Evolutionary conservation across 2,329 filamentous ascomycete genomes (phyloP).

Genomic region (Chaetomium strumarium): DNA sequence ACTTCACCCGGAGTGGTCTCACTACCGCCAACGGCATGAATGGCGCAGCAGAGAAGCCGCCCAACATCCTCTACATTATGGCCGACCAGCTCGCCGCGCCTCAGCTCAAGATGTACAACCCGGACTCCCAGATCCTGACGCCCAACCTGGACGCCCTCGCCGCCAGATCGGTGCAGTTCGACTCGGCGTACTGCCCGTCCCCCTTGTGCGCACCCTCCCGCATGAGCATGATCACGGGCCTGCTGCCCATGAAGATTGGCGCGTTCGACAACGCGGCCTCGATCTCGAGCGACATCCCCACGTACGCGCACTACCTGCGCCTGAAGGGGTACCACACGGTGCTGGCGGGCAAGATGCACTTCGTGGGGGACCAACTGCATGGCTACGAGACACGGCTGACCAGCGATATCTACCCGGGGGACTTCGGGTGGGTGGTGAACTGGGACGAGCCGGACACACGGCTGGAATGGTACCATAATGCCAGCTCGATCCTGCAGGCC

Average conservation of each 20-base stretch:
- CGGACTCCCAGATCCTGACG: slow-evolving; percentile 82
- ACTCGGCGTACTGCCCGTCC: slow-evolving; percentile 90
- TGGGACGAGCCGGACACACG: slow-evolving; percentile 86
- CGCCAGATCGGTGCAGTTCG: slow-evolving; percentile 77
- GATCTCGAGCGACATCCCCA: slow-evolving; percentile 77
- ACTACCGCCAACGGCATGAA: slow-evolving; percentile 6
- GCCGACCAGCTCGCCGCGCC: slow-evolving; percentile 91
- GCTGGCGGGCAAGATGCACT: slow-evolving; percentile 95
- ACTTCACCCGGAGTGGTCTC: slow-evolving; percentile 20
- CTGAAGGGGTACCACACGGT: slow-evolving; percentile 82
- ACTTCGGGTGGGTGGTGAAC: slow-evolving; percentile 92
- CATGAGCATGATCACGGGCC: slow-evolving; percentile 91
- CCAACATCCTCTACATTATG: slow-evolving; percentile 92
- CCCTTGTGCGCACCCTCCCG: slow-evolving; percentile 88
- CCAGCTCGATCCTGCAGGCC: slow-evolving; percentile 85
- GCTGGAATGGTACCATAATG: slow-evolving; percentile 95
- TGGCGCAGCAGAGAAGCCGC: slow-evolving; percentile 39
- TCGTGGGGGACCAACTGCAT: slow-evolving; percentile 89
- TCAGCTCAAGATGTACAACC: slow-evolving; percentile 86
- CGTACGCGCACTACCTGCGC: slow-evolving; percentile 87
- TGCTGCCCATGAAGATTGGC: slow-evolving; percentile 84
- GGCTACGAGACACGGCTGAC: slow-evolving; percentile 89
- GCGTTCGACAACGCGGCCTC: slow-evolving; percentile 89
- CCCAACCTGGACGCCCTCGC: slow-evolving; percentile 83
- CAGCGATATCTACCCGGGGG: slow-evolving; percentile 91